Evolutionary conservation across 192 early-diverging fungal genomes (phyloP), one percentile per base, ranked within the genome.

Genomic region (Podila horticola): DNA sequence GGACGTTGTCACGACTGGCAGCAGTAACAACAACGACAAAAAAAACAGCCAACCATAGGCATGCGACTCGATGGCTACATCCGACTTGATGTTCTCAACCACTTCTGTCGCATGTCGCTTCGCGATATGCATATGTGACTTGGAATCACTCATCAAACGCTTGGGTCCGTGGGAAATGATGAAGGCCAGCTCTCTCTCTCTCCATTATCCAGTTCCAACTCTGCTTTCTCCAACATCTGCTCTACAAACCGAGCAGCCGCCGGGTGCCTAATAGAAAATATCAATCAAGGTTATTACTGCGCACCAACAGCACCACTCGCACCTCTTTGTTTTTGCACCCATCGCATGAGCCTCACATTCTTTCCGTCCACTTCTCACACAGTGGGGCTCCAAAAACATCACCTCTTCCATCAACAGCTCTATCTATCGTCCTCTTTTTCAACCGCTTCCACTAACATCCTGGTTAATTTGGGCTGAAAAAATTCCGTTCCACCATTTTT

Each of bases 191-290:
- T 38, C 52, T 55, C 50, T 67, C 52, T 28, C 17, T 45, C 66
- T n/a, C n/a, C 52, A 13, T 55, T 49, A 9, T 28, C 48, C n/a
- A 57, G 66, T 22, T 31, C 57, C 19, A 67, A 17, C 22, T 67
- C 66, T 31, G 66, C 66, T 20, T 49, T 28, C 17, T 58, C 66
- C 26, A 67, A 67, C 66, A 67, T 7, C n/a, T 51, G 66, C 50
- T 33, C 24, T 26, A 58, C 31, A 4, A 67, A 51, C 8, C 20
- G 51, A 49, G 52, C 7, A 34, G 66, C 57, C 50, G 22, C 52
- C 31, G 34, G 33, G 33, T 36, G 66, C 29, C 52, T 57, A n/a
- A n/a, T n/a, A n/a, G n/a, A n/a, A n/a, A n/a, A n/a, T n/a, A n/a
- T n/a, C n/a, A n/a, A n/a, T n/a, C n/a, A n/a, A n/a, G n/a, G n/a